Conservation (phyloP, 768 basidiomycete genomes). For the Naganishia randhawae region DNA sequence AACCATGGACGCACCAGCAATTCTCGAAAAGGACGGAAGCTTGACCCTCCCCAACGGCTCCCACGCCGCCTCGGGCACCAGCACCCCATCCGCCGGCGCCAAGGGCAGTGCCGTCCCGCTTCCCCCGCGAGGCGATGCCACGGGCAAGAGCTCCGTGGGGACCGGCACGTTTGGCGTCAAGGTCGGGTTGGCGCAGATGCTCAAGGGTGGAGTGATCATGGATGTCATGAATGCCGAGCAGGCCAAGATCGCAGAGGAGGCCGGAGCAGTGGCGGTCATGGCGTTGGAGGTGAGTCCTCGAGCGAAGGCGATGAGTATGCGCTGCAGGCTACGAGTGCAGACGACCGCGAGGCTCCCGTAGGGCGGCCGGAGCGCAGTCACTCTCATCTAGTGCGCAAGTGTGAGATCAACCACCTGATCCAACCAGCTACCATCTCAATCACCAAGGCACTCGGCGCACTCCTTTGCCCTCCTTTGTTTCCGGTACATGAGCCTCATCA, state of each 20-base stretch:
- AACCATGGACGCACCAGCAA: conserved; percentile 27
- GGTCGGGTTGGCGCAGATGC: conserved; percentile 92
- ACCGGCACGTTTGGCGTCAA: conserved; percentile 61
- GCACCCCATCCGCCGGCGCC: conserved; percentile 23
- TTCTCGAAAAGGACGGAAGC: conserved; percentile 29
- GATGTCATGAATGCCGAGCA: conserved; percentile 63
- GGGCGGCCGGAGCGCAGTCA: too few species aligned
- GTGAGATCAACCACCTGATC: too few species aligned
- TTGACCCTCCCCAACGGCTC: conserved; percentile 25
- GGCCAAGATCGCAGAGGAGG: conserved; percentile 95
- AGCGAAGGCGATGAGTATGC: background rate
- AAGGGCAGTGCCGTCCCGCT: conserved; percentile 16
- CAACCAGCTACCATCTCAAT: too few species aligned
- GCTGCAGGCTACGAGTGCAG: background rate
- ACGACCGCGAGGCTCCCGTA: background rate
- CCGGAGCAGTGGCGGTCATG: conserved; percentile 98
- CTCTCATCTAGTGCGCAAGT: too few species aligned
- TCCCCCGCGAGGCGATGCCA: conserved; percentile 21
- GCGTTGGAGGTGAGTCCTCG: conserved; percentile 43
- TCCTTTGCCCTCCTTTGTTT: too few species aligned
- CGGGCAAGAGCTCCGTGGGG: conserved; percentile 16
- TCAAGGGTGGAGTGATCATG: conserved; percentile 70
- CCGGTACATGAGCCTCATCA: too few species aligned
- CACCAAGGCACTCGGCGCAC: too few species aligned
- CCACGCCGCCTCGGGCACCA: conserved; percentile 5